Evolutionary conservation across 1,139 yeast genomes (phyloP), one percentile per base, ranked within the genome.

Genomic region (Pneumocystis wakefieldiae): DNA sequence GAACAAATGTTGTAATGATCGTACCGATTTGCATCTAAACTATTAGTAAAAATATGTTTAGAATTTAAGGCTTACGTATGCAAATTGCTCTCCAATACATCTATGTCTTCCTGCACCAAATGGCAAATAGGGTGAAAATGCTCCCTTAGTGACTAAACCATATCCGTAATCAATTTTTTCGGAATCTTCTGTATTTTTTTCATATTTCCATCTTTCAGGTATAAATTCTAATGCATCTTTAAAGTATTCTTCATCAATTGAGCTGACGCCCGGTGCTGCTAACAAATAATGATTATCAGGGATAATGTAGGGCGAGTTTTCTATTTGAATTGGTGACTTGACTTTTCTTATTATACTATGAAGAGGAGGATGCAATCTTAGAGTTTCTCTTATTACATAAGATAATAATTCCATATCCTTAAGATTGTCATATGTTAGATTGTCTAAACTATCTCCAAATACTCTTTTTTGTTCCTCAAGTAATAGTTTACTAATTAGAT

Each of bases 71-170:
- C 38, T 29, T 69, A 86, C 85, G 75, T 86, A 89, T 59, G 99
- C 99, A 78, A 92, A 92, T 74, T 91, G 97, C 77, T 92, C 99
- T 72, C 99, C 99, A 72, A 92, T 90, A 78, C 99, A 92, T 78
- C 98, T 86, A 75, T 92, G 99, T 80, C 99, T 87, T 69, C 99
- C 99, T 75, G 97, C 98, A 70, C 98, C 98, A 72, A 92, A 92
- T 64, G 98, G 98, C 74, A 92, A 82, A 76, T 89, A 94, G 64
- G 98, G 96, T 61, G 96, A 88, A 32, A 87, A 78, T 59, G 92
- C 97, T 76, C 97, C 98, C 77, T 92, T 92, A 62, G 96, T 84
- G 68, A 92, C 88, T 66, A 91, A 88, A 73, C 97, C 97, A 71
- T 91, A 92, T 19, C 97, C 97, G 73, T 90, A 91, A 75, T 92